Conservation (phyloP, 768 basidiomycete species). For the Dacryopinax primogenitus region DNA sequence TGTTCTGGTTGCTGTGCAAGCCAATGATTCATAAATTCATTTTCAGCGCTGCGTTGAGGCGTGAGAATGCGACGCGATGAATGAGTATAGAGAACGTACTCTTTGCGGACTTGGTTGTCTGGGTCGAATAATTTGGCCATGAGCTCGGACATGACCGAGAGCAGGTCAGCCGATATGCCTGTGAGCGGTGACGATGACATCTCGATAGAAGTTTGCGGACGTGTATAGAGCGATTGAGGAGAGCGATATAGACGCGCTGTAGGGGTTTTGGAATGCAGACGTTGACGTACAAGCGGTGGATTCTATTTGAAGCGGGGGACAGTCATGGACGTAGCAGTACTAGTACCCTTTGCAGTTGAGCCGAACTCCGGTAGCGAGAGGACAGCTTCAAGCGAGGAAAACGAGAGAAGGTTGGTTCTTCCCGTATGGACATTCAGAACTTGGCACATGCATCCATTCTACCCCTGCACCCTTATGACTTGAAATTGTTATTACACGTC, state of each 20-base stretch:
- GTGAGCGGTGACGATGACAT: not conserved
- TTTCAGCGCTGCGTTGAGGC: not conserved
- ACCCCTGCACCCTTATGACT: no score
- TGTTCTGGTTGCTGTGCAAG: not conserved
- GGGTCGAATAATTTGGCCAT: not conserved
- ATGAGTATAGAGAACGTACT: not conserved
- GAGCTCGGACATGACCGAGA: not conserved
- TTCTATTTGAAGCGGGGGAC: not conserved
- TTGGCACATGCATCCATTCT: no score
- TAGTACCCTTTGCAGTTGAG: not conserved
- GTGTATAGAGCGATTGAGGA: not conserved
- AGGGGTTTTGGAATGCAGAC: no score
- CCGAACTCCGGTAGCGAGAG: not conserved
- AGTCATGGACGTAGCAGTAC: not conserved
- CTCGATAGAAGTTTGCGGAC: not conserved
- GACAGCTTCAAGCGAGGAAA: not conserved
- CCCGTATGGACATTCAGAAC: no score
- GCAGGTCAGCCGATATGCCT: not conserved
- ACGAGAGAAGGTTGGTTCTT: not conserved
- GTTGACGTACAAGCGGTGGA: not conserved
- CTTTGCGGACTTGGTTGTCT: not conserved
- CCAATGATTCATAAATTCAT: not conserved
- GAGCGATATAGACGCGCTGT: not conserved
- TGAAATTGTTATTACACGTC: no score
- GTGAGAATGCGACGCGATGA: not conserved